These are phyloP conservation scores for Nemania sp. DNA, from an alignment of 2,329 filamentous ascomycete genomes.

Conservation along the genomic window DNA sequence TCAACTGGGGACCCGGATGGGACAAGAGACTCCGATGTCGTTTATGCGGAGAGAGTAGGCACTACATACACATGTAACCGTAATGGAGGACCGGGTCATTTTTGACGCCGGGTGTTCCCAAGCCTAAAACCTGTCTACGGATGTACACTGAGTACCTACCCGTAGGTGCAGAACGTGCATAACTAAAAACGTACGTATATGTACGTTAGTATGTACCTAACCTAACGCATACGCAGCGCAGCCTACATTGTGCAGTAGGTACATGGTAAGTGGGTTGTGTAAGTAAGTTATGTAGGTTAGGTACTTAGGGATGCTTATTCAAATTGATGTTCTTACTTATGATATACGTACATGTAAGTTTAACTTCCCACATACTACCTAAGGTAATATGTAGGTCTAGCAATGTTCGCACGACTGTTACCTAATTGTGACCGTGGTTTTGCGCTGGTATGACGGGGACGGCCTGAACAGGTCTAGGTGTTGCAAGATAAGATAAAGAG, in stretches of 20 bases:
- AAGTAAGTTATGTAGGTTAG: not conserved
- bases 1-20: constrained; percentile 32
- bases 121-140: not conserved
- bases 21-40: constrained; percentile 42
- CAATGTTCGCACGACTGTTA: constrained; percentile 19
- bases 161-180: too few relatives aligned
- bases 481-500: constrained; percentile 21
- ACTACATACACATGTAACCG: not conserved
- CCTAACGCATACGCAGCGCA: too few relatives aligned
- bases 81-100: too few relatives aligned
- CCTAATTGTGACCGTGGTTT: constrained; percentile 39
- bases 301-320: not conserved
- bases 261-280: not conserved
- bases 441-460: constrained; percentile 23
- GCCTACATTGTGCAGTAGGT: not conserved
- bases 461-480: not conserved
- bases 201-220: too few relatives aligned
- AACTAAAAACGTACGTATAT: too few relatives aligned
- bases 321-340: too few relatives aligned
- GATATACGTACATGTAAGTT: not conserved
- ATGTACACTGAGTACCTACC: too few relatives aligned
- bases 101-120: constrained; percentile 4
- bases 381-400: not conserved
- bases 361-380: not conserved
- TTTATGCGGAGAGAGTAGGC: constrained; percentile 28